Base-by-base conservation (phyloP, 169 alveolate species). In the Cryptosporidium bovis region DNA sequence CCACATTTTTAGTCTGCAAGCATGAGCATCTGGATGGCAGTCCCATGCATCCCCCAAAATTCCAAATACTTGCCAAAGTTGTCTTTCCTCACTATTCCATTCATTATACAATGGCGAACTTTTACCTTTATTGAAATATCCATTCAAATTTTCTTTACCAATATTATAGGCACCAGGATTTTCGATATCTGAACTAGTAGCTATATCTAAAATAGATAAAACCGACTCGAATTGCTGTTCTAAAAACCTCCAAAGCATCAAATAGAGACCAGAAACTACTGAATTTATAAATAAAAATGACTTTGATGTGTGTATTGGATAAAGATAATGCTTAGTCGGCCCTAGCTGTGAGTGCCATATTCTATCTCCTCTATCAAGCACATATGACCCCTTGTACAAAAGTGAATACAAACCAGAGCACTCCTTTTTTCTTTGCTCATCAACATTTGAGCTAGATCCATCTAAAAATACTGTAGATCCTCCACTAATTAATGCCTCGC, bases 21-120 rank as follows among this genome's bases (percentile, higher is more conserved):
- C 93, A 46, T 87, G 92, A 2, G 93, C 93, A 69, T 91, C 93
- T n/a, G 93, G 93, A 51, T 91, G 93, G 27, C 71, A 83, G 56
- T 91, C 93, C 36, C 82, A 65, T 66, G 36, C 15, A 33, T 64
- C 31, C 29, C 66, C 83, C 36, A 82, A 40, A 16, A 16, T 16
- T 56, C 64, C 65, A 46, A 91, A 66, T 31, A 33, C 83, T 20
- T 56, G 65, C 93, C 93, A 91, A 3, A 91, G 65, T 64, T 91
- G 92, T 27, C 24, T 66, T 50, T 85, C 92, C 58, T 91, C 93
- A 13, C 65, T 60, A 15, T 65, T 64, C 60, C 66, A 40, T 24
- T 53, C 50, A 51, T 51, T 64, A 34, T 82, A 91, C 0, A 69
- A 31, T 18, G 83, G 53, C 24, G 46, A 15, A 8, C 31, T 51